Evolutionary conservation across 2,329 filamentous ascomycete genomes (phyloP).

Genomic region (Plenodomus biglobosus): DNA sequence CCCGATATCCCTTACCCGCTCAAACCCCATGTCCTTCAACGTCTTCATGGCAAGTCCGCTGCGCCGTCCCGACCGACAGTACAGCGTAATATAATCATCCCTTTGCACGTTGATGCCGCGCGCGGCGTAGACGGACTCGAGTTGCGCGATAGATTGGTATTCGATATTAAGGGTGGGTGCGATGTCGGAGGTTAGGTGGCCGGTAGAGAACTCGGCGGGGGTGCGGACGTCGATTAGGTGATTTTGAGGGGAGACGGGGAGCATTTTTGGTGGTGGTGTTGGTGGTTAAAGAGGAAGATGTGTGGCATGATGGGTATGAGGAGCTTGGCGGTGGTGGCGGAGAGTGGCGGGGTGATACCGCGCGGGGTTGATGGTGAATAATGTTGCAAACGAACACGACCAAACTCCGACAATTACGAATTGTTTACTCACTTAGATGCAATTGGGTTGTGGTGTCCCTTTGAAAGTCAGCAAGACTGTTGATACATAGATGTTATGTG

Average conservation of each 20-base stretch:
- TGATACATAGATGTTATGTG: no score
- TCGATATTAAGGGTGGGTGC: slow-evolving; percentile 41
- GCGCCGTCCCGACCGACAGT: slow-evolving; percentile 41
- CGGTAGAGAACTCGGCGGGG: slow-evolving; percentile 40
- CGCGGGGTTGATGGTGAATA: no score
- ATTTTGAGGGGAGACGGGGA: slow-evolving; percentile 11
- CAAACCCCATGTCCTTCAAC: slow-evolving; percentile 34
- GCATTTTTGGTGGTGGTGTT: neutral
- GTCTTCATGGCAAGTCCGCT: slow-evolving; percentile 37
- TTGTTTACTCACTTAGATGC: no score
- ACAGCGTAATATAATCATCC: slow-evolving; percentile 39
- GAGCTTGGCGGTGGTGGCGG: no score
- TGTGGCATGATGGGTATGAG: no score
- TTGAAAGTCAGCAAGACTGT: no score
- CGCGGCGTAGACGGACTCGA: slow-evolving; percentile 18
- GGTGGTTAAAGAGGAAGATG: neutral
- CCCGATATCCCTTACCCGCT: slow-evolving; percentile 39
- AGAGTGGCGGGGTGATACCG: no score
- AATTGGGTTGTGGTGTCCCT: no score
- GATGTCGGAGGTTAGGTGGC: slow-evolving; percentile 29
- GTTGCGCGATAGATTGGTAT: slow-evolving; percentile 38
- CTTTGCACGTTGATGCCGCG: slow-evolving; percentile 24
- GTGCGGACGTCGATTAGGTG: slow-evolving; percentile 43
- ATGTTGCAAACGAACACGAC: no score
- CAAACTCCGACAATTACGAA: no score